A percentile compares a stretch with the other conserved stretches of the same genome.
These are phyloP conservation scores for Diplocarpon mali DNA, from an alignment of 2,329 filamentous ascomycete species.

Conservation along the genomic window DNA sequence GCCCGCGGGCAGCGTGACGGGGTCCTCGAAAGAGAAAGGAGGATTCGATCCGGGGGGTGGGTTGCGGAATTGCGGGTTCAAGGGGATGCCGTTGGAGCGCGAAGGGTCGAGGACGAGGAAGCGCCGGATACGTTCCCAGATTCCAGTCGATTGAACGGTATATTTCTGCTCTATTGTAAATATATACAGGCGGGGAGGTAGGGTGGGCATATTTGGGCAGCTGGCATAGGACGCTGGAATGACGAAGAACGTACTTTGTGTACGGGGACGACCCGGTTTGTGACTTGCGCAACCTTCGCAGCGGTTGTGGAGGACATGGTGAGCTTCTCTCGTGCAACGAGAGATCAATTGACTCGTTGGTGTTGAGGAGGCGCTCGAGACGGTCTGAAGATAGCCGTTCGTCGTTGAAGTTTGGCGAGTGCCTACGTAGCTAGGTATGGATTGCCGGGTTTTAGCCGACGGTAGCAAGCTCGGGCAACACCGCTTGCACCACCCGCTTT, in stretches of 20 bases:
- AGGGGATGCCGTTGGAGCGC: constrained; percentile 81
- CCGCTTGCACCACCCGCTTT: too few relatives aligned
- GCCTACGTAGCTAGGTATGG: too few relatives aligned
- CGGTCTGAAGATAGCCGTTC: not conserved
- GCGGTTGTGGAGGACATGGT: constrained; percentile 38
- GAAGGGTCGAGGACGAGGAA: constrained; percentile 71
- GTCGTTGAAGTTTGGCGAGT: constrained; percentile 9
- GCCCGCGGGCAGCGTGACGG: constrained; percentile 70
- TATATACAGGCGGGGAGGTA: constrained; percentile 9
- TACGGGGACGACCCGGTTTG: constrained; percentile 43
- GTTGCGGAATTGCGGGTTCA: constrained; percentile 88
- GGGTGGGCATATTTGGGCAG: constrained; percentile 1
- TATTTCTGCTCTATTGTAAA: constrained; percentile 62
- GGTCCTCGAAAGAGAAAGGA: constrained; percentile 65
- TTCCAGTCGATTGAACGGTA: constrained; percentile 76
- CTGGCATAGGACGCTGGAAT: constrained; percentile 7
- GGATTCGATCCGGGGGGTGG: constrained; percentile 67
- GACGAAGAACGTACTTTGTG: constrained; percentile 40
- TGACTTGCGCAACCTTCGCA: constrained; percentile 47
- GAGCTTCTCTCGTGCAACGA: constrained; percentile 13
- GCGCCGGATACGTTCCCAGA: constrained; percentile 78
- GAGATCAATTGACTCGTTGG: constrained; percentile 20
- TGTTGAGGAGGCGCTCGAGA: constrained; percentile 3
- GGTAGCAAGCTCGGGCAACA: not conserved
- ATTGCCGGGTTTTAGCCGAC: constrained; percentile 5